Percentiles rank a stretch among this genome's conserved stretches.
Evolutionary conservation across 1,284 basidiomycete genomes (phyloP).

Genomic region (Sphaerobolus stellatus): DNA sequence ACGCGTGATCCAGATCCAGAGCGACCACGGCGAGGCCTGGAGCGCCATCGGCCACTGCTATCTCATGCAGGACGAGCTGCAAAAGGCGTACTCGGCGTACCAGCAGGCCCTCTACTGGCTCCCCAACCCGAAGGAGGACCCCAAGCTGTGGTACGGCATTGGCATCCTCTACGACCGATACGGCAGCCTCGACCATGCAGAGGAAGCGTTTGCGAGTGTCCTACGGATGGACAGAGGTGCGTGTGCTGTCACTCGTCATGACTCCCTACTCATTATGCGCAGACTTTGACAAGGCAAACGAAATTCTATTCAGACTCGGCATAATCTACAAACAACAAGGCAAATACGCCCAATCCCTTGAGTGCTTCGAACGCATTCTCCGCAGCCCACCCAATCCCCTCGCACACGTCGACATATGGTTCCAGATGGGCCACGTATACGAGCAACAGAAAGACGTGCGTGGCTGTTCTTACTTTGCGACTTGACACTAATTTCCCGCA

Average conservation of each 20-base stretch:
- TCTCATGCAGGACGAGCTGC: slow-evolving; percentile 98
- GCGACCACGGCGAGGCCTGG: slow-evolving; percentile 95
- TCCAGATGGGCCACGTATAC: slow-evolving; percentile 99
- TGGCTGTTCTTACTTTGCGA: slow-evolving; percentile 21
- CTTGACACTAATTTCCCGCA: slow-evolving; percentile 34
- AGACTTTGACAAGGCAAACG: slow-evolving; percentile 99
- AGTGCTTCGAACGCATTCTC: slow-evolving; percentile 94
- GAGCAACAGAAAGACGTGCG: slow-evolving; percentile 94
- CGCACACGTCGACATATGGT: slow-evolving; percentile 98
- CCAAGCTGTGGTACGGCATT: slow-evolving; percentile 99
- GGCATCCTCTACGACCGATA: slow-evolving; percentile 99
- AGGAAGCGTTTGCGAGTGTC: slow-evolving; percentile 96
- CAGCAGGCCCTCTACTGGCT: slow-evolving; percentile 97
- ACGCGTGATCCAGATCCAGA: slow-evolving; percentile 82
- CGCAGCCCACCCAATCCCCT: slow-evolving; percentile 93
- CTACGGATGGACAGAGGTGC: slow-evolving; percentile 94
- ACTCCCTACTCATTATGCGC: slow-evolving; percentile 25
- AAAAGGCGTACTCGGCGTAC: slow-evolving; percentile 98
- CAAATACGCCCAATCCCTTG: slow-evolving; percentile 57
- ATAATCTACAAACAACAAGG: slow-evolving; percentile 99
- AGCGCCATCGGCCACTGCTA: slow-evolving; percentile 95
- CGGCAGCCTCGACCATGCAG: slow-evolving; percentile 96
- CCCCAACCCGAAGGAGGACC: slow-evolving; percentile 96
- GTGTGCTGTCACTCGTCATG: slow-evolving; percentile 28
- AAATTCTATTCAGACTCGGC: slow-evolving; percentile 96